Percentiles rank a stretch among this genome's conserved stretches.
Conservation (phyloP, 352 stramenopile species). For the Phytophthora europaea region DNA sequence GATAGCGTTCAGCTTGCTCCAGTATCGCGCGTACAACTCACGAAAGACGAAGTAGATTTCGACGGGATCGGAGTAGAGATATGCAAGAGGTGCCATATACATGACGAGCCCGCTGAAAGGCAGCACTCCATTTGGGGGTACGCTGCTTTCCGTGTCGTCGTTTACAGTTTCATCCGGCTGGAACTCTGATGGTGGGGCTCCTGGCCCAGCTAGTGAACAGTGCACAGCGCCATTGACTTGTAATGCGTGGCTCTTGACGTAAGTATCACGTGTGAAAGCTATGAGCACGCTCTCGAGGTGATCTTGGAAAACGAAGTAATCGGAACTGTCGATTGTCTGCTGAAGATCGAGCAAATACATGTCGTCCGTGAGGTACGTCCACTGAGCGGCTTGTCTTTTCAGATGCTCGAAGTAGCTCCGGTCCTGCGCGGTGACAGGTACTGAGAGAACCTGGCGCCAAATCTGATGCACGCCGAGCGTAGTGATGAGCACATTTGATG, state of each 20-base stretch:
- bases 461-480: conserved; percentile 37
- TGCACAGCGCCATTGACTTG: conserved; percentile 65
- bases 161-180: neutral
- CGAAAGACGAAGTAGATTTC: conserved; percentile 84
- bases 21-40: conserved; percentile 83
- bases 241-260: conserved; percentile 51
- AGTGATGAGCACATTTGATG: neutral
- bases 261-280: conserved; percentile 74
- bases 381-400: conserved; percentile 41
- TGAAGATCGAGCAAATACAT: conserved; percentile 89
- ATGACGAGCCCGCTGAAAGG: conserved; percentile 81
- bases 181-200: neutral
- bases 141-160: conserved; percentile 16
- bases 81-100: conserved; percentile 77
- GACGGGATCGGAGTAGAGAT: conserved; percentile 70
- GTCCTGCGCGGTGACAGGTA: conserved; percentile 44
- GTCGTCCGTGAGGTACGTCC: conserved; percentile 73
- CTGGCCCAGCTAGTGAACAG: conserved; percentile 13
- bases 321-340: conserved; percentile 75
- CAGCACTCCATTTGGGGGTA: conserved; percentile 78
- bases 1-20: conserved; percentile 82
- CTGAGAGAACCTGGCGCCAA: conserved; percentile 65
- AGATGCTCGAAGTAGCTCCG: conserved; percentile 64
- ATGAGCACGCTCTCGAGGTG: conserved; percentile 76
- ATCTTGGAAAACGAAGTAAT: conserved; percentile 90